phyloP scores from a whole-genome alignment of 2,329 filamentous ascomycete genomes.

The Fusarium vanettenii region DNA sequence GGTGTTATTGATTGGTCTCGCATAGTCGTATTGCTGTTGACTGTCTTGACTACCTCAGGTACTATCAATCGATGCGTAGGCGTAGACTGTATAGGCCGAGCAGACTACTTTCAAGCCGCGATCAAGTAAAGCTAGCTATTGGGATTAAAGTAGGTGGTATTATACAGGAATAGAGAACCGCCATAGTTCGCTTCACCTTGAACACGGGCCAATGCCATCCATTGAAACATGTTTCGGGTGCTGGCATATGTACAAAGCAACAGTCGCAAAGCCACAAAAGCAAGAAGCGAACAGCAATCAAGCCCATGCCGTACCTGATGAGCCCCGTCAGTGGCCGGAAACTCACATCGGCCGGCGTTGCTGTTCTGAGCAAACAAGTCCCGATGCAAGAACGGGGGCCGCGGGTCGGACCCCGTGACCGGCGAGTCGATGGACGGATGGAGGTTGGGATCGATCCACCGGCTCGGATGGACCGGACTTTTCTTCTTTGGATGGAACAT shows the following conservation, averaged over 20 bases:
- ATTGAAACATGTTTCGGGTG: slow-evolving; percentile 32
- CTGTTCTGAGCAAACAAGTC: slow-evolving; percentile 3
- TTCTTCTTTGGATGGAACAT: background rate
- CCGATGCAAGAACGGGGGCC: slow-evolving; percentile 24
- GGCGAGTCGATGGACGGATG: background rate
- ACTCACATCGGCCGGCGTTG: slow-evolving; percentile 19
- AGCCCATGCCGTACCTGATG: background rate
- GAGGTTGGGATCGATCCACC: slow-evolving; percentile 26
- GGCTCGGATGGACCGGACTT: slow-evolving; percentile 32
- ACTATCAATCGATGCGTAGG: background rate
- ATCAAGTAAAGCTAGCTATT: background rate
- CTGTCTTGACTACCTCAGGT: background rate
- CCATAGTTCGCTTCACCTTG: background rate
- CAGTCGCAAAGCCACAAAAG: background rate
- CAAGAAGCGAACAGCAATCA: slow-evolving; percentile 11
- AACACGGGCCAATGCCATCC: background rate
- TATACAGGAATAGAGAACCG: background rate
- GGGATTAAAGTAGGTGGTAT: background rate
- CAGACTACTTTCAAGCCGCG: background rate
- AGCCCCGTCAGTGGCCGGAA: background rate
- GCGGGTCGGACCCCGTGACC: slow-evolving; percentile 17
- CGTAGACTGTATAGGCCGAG: background rate
- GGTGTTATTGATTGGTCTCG: background rate
- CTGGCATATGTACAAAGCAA: background rate
- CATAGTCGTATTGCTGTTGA: background rate